Evolutionary conservation across 2,329 filamentous ascomycete species (phyloP).

Genomic region (Arthrobotrys sphaeroides): DNA sequence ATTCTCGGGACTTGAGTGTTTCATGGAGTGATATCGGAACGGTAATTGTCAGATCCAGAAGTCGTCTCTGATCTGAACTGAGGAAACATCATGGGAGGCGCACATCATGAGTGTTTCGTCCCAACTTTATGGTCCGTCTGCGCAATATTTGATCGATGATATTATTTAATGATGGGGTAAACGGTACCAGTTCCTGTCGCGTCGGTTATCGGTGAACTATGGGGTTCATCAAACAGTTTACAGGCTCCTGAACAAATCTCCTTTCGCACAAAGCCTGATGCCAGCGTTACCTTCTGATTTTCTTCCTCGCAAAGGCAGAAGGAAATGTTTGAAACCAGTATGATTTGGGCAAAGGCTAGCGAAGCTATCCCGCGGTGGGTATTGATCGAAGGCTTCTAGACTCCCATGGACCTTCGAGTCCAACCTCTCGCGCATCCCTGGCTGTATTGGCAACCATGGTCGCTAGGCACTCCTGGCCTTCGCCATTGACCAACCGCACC

Average conservation of each 20-base stretch:
- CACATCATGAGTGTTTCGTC: slow-evolving; percentile 49
- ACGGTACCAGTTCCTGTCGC: slow-evolving; percentile 49
- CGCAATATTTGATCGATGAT: slow-evolving; percentile 27
- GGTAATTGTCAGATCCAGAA: slow-evolving; percentile 50
- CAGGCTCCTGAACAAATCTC: slow-evolving; percentile 52
- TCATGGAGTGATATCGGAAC: slow-evolving; percentile 49
- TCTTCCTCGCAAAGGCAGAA: slow-evolving; percentile 48
- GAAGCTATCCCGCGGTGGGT: slow-evolving; percentile 54
- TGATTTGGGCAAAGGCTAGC: slow-evolving; percentile 54
- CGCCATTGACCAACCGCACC: slow-evolving; percentile 45
- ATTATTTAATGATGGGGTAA: slow-evolving; percentile 28
- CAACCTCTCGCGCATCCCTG: slow-evolving; percentile 46
- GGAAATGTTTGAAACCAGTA: slow-evolving; percentile 52
- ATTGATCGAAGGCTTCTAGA: slow-evolving; percentile 54
- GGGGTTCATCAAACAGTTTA: slow-evolving; percentile 49
- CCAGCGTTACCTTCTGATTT: slow-evolving; percentile 39
- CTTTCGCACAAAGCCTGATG: slow-evolving; percentile 21
- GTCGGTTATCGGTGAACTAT: slow-evolving; percentile 49
- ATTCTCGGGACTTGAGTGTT: slow-evolving; percentile 45
- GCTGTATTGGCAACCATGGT: slow-evolving; percentile 50
- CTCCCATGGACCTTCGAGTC: slow-evolving; percentile 43
- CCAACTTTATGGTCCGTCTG: slow-evolving; percentile 39
- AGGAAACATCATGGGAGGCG: neutral
- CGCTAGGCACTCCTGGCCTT: slow-evolving; percentile 50
- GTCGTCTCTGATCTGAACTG: slow-evolving; percentile 20